Conservation (phyloP, 1,284 basidiomycete genomes). For the Trametes polyzona region DNA sequence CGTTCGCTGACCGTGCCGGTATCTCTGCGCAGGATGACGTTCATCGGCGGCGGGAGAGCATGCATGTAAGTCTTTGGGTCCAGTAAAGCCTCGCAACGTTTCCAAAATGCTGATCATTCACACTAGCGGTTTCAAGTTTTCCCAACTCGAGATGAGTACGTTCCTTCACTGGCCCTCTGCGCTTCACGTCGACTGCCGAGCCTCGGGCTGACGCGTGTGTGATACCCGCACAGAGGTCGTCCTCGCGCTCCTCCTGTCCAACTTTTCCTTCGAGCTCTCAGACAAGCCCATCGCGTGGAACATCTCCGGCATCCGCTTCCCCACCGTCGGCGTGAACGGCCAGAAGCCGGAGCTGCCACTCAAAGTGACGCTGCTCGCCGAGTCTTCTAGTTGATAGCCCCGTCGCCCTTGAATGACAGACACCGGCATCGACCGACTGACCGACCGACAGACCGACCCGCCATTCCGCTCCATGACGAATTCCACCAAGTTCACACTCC, state of each 20-base stretch:
- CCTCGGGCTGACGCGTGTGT: not conserved
- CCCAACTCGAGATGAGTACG: slow-evolving; percentile 37
- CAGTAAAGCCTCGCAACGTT: too few species aligned
- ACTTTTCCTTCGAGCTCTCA: slow-evolving; percentile 20
- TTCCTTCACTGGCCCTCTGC: not conserved
- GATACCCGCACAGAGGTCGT: slow-evolving; percentile 22
- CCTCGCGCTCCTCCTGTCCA: slow-evolving; percentile 14
- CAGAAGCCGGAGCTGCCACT: slow-evolving; percentile 23
- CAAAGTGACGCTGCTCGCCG: slow-evolving; percentile 15
- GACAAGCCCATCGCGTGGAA: slow-evolving; percentile 27
- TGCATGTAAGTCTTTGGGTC: slow-evolving; percentile 33
- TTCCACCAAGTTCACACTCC: not conserved
- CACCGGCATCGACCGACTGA: too few species aligned
- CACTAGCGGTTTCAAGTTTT: slow-evolving; percentile 36
- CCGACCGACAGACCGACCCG: too few species aligned
- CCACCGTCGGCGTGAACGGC: slow-evolving; percentile 25
- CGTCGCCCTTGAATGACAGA: too few species aligned
- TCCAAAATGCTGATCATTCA: not conserved
- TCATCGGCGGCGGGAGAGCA: slow-evolving; percentile 35
- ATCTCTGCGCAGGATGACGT: slow-evolving; percentile 39
- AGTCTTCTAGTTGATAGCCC: slow-evolving; percentile 1
- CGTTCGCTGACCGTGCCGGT: slow-evolving; percentile 4
- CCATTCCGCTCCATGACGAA: too few species aligned
- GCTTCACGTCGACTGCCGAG: too few species aligned
- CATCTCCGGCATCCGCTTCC: slow-evolving; percentile 26